phyloP scores from a whole-genome alignment of 108 stramenopile genomes.

The Pelagomonas calceolata region DNA sequence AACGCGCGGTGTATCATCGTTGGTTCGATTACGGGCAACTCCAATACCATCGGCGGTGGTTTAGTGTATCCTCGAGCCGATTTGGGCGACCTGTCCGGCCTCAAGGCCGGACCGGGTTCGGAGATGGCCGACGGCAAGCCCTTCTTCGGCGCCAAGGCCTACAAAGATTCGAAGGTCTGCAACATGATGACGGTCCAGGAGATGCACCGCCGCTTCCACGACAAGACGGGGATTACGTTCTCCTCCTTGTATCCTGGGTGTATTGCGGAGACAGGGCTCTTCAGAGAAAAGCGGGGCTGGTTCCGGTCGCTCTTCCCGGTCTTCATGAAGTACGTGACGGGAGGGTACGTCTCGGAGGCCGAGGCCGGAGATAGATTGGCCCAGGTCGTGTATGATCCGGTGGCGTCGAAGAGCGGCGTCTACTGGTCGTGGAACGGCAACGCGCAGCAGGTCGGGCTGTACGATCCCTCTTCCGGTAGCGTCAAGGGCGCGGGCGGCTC shows the following conservation, averaged over 20 bases:
- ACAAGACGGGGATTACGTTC: conserved; percentile 75
- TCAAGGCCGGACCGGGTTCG: conserved; percentile 46
- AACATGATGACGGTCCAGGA: conserved; percentile 61
- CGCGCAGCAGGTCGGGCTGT: conserved; percentile 70
- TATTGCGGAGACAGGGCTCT: conserved; percentile 85
- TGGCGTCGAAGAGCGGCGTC: conserved; percentile 30
- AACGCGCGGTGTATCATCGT: conserved; percentile 74
- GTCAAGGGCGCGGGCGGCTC: conserved; percentile 78
- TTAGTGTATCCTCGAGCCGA: conserved; percentile 80
- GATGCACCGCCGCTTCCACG: conserved; percentile 75
- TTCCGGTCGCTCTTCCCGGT: conserved; percentile 62
- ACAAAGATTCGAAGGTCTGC: conserved; percentile 85
- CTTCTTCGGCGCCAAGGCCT: conserved; percentile 90
- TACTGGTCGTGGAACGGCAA: conserved; percentile 98
- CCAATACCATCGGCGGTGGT: conserved; percentile 82
- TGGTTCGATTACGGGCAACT: conserved; percentile 85
- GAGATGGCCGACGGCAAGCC: conserved; percentile 85
- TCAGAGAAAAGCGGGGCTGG: conserved; percentile 91
- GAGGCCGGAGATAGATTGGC: conserved; percentile 38
- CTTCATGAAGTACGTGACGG: conserved; percentile 45
- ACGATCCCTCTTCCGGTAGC: conserved; percentile 56
- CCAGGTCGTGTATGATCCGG: conserved; percentile 30
- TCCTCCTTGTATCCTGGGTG: conserved; percentile 91
- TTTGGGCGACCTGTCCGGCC: conserved; percentile 74
- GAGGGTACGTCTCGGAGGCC: conserved; percentile 36